Conservation (phyloP, 1,284 basidiomycete genomes). For the Tranzscheliella williamsii region DNA sequence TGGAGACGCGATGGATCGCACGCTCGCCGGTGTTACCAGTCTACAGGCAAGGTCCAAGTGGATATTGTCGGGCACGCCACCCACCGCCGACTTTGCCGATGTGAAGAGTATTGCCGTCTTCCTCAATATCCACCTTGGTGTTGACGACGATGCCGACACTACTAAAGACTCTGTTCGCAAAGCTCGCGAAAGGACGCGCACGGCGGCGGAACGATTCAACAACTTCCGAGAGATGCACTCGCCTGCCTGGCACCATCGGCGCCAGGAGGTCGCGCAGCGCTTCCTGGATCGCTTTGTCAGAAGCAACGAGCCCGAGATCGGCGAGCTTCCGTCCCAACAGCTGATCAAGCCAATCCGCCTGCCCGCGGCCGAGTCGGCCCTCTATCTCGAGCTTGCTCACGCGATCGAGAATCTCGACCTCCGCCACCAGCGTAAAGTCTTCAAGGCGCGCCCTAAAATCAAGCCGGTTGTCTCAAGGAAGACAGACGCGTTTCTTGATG, state of each 20-base stretch:
- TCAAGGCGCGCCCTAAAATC: conserved; percentile 25
- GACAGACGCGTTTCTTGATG: conserved; percentile 9
- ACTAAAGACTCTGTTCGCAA: conserved; percentile 66
- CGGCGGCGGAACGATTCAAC: conserved; percentile 88
- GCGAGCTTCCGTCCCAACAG: conserved; percentile 82
- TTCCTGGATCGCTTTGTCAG: conserved; percentile 66
- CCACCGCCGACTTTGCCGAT: conserved; percentile 85
- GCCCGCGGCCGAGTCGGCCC: conserved; percentile 89
- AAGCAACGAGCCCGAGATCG: conserved; percentile 93
- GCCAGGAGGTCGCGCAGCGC: conserved; percentile 78
- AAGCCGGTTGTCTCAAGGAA: conserved; percentile 1
- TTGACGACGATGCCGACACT: conserved; percentile 79
- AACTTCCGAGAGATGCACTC: conserved; percentile 93
- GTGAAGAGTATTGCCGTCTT: conserved; percentile 70
- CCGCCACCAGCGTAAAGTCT: conserved; percentile 62
- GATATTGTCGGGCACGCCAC: conserved; percentile 95
- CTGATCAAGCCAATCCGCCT: conserved; percentile 73
- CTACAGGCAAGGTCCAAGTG: conserved; percentile 79
- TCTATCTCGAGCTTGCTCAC: conserved; percentile 94
- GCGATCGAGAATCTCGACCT: conserved; percentile 85
- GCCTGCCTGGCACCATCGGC: conserved; percentile 85
- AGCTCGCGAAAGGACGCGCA: conserved; percentile 79
- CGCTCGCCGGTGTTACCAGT: conserved; percentile 76
- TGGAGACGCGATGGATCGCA: conserved; percentile 68
- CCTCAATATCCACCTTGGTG: conserved; percentile 50